phyloP scores from a whole-genome alignment of 805 yeast genomes.

The Torulaspora quercuum region DNA sequence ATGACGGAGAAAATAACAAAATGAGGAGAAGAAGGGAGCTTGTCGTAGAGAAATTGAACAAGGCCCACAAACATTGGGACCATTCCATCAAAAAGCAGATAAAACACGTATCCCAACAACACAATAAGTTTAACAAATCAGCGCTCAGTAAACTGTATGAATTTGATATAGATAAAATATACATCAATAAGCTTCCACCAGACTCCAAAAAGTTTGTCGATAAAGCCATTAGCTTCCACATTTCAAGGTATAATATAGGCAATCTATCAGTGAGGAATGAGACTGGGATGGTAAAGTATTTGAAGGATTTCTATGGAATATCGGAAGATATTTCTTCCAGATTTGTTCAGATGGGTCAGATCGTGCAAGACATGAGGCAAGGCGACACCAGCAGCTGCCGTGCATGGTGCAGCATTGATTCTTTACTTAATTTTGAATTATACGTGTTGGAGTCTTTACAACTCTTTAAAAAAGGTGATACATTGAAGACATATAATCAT shows the following conservation, averaged over 20 bases:
- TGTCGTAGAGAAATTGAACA: constrained; percentile 32
- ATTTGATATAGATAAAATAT: constrained; percentile 35
- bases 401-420: constrained; percentile 44
- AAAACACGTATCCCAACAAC: constrained; percentile 27
- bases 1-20: constrained; percentile 19
- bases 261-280: constrained; percentile 34
- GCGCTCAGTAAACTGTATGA: constrained; percentile 33
- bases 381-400: constrained; percentile 46
- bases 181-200: constrained; percentile 34
- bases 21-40: constrained; percentile 24
- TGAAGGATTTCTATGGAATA: constrained; percentile 34
- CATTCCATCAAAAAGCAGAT: constrained; percentile 27
- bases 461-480: constrained; percentile 20
- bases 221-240: constrained; percentile 45
- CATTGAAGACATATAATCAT: constrained; percentile 41
- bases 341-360: constrained; percentile 43
- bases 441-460: constrained; percentile 23
- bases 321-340: constrained; percentile 32
- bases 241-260: constrained; percentile 47
- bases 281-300: constrained; percentile 30
- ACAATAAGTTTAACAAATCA: constrained; percentile 31
- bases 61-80: constrained; percentile 35
- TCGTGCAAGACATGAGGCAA: constrained; percentile 38
- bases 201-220: constrained; percentile 33
- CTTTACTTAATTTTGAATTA: constrained; percentile 27